Evolutionary conservation across 306 rosid species (phyloP).

Genomic region (Fagus crenata): DNA sequence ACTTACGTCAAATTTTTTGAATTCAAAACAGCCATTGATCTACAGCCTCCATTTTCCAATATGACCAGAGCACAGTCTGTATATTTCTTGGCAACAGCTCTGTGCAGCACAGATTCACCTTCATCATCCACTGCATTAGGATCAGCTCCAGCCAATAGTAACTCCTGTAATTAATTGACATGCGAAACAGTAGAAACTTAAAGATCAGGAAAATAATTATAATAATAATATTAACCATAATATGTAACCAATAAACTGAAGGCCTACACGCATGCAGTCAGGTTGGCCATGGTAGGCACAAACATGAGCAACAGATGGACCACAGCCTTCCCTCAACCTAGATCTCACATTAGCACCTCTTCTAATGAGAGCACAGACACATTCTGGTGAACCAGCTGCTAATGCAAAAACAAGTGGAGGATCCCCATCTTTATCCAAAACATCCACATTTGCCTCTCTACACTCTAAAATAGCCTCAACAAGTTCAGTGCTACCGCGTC

Average conservation of each 20-base stretch:
- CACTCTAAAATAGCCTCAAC: constrained; percentile 83
- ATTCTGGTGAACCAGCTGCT: constrained; percentile 97
- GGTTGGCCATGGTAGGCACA: constrained; percentile 99
- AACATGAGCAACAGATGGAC: constrained; percentile 95
- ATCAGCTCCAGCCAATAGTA: constrained; percentile 93
- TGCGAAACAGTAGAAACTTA: constrained; percentile 25
- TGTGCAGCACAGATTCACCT: constrained; percentile 94
- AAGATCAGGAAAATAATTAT: not conserved
- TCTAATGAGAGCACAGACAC: constrained; percentile 70
- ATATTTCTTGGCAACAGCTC: constrained; percentile 88
- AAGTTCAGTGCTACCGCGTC: constrained; percentile 86
- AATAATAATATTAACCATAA: constrained; percentile 16
- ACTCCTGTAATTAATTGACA: constrained; percentile 59
- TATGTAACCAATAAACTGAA: constrained; percentile 31
- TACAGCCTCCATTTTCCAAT: constrained; percentile 95
- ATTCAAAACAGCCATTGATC: constrained; percentile 79
- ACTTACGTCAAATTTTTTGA: constrained; percentile 90
- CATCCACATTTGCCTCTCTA: constrained; percentile 82
- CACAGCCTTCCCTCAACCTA: constrained; percentile 82
- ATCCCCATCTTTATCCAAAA: constrained; percentile 94
- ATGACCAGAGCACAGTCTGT: constrained; percentile 92
- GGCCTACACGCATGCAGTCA: constrained; percentile 96
- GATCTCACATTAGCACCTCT: constrained; percentile 89
- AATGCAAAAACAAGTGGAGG: constrained; percentile 97
- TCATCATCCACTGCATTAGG: constrained; percentile 96